Base-by-base conservation (phyloP, 495 filamentous ascomycete genomes). In the Penicillium malachiteum region DNA sequence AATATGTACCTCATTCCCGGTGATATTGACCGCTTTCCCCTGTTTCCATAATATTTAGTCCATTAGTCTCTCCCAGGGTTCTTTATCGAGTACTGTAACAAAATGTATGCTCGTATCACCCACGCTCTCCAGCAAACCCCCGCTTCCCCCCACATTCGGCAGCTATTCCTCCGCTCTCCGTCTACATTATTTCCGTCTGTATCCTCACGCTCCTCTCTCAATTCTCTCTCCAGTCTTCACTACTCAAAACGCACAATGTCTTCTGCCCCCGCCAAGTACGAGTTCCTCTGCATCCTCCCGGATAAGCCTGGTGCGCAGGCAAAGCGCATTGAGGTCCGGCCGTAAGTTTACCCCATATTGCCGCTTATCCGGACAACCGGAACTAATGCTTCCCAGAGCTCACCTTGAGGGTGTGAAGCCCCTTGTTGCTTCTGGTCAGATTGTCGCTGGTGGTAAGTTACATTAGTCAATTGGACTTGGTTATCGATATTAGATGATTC, bases 231-330 rank as follows among this genome's bases (percentile, higher is more conserved):
- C 30, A 17, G 11, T 12, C 26, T 58, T n/a, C 41, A 26, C 37
- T 43, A 37, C 12, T 8, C 47, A 13, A 37, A 37, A 14, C 57
- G 62, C 65, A 68, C 45, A 11, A 73, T 71, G 65, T 58, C 74
- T 26, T 71, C 71, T 46, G 48, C 62, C 10, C 65, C 73, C 50
- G 67, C 68, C 4, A 86, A 87, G 71, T 75, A 80, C 52, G 92
- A 97, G 71, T 97, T 87, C 85, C 80, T 97, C 9, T 87, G 91
- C 60, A 85, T 96, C 50, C 59, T 93, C 13, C 92, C 91, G 13
- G 93, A 97, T 71, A 80, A 85, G 57, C 78, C 78, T 0, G 87
- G 82, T 5, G 79, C 72, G n/a, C 68, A 87, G 60, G 74, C 78
- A 47, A 88, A 87, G 76, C 71, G 92, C 33, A 67, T 95, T 37